A percentile compares a stretch with the other conserved stretches of the same genome.
Conservation (phyloP, 495 filamentous ascomycete genomes). For the Xylaria venustula region DNA sequence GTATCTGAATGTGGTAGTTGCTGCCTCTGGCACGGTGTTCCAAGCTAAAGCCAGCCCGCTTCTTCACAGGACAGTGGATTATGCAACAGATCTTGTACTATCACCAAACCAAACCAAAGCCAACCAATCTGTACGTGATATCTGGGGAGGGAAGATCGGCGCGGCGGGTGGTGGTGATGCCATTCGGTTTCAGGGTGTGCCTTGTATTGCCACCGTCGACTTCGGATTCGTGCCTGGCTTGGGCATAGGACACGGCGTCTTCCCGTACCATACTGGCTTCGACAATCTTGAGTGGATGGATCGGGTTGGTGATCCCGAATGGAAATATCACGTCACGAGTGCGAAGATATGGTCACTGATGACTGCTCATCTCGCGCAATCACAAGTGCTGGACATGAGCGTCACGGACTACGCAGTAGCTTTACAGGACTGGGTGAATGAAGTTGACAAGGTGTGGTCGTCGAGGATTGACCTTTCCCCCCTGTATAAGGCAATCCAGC, state of each 20-base stretch:
- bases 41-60: slow-evolving; percentile 17
- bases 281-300: slow-evolving; percentile 80
- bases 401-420: slow-evolving; percentile 63
- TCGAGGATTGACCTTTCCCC: not conserved
- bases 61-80: slow-evolving; percentile 4
- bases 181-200: slow-evolving; percentile 66
- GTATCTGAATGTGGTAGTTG: slow-evolving; percentile 18
- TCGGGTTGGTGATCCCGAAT: slow-evolving; percentile 71
- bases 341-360: slow-evolving; percentile 71
- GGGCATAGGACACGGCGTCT: slow-evolving; percentile 62
- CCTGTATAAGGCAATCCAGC: not conserved
- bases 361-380: slow-evolving; percentile 69
- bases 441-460: not conserved
- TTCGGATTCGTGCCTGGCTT: slow-evolving; percentile 55
- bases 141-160: slow-evolving; percentile 47
- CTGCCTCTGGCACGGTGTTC: slow-evolving; percentile 12
- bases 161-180: slow-evolving; percentile 76
- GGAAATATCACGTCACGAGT: slow-evolving; percentile 67
- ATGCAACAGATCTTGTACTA: slow-evolving; percentile 2
- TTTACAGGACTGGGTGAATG: slow-evolving; percentile 52
- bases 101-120: slow-evolving; percentile 9
- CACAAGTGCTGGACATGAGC: slow-evolving; percentile 68
- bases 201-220: slow-evolving; percentile 13
- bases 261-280: slow-evolving; percentile 78
- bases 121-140: slow-evolving; percentile 52